Evolutionary conservation across 805 yeast species (phyloP).

Genomic region (Pichia ethanolica): DNA sequence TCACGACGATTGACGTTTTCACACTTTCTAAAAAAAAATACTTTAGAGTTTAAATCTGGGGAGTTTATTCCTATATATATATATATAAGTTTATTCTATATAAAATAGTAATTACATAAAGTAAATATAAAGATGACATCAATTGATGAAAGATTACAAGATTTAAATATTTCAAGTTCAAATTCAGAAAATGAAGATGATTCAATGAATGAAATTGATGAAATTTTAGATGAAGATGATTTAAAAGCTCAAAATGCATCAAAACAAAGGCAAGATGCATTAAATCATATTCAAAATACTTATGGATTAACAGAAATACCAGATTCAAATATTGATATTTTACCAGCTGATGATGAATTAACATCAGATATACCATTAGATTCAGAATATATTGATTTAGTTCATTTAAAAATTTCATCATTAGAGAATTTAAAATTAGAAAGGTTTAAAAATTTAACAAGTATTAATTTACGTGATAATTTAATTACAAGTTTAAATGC

Average conservation of each 20-base stretch:
- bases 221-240: slow-evolving; percentile 13
- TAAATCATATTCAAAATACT: slow-evolving; percentile 17
- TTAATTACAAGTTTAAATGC: slow-evolving; percentile 66
- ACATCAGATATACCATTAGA: slow-evolving; percentile 52
- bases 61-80: too few species aligned
- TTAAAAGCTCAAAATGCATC: slow-evolving; percentile 1
- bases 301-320: slow-evolving; percentile 27
- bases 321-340: slow-evolving; percentile 42
- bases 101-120: too few species aligned
- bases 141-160: background rate
- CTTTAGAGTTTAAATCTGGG: too few species aligned
- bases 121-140: too few species aligned
- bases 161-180: background rate
- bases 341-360: slow-evolving; percentile 64
- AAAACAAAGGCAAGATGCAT: slow-evolving; percentile 4
- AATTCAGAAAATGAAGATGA: slow-evolving; percentile 7
- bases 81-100: too few species aligned
- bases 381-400: slow-evolving; percentile 51
- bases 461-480: slow-evolving; percentile 76
- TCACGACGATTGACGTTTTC: too few species aligned
- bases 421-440: slow-evolving; percentile 52
- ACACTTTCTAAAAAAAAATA: too few species aligned
- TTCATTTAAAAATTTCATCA: slow-evolving; percentile 61
- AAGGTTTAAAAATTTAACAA: slow-evolving; percentile 49
- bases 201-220: slow-evolving; percentile 2